A percentile compares a stretch with the other conserved stretches of the same genome.
Evolutionary conservation across 306 rosid genomes (phyloP).

Genomic region (Gastrolobium villosum): DNA sequence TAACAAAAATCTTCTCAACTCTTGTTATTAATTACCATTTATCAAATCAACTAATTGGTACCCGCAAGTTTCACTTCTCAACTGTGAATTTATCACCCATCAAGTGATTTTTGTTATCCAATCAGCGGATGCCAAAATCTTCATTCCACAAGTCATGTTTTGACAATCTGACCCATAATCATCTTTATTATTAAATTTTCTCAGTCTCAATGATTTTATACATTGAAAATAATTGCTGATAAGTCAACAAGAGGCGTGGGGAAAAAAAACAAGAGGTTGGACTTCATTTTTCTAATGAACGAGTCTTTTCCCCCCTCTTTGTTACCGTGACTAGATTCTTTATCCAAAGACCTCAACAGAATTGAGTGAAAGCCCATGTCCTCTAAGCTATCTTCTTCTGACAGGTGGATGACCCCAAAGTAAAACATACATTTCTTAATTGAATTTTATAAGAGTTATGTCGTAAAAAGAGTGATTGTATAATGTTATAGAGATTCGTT

Average conservation of each 20-base stretch:
- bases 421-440: slow-evolving; percentile 17
- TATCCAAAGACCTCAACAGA: slow-evolving; percentile 5
- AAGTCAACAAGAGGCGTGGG: background rate
- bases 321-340: slow-evolving; percentile 22
- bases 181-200: background rate
- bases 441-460: no score
- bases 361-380: slow-evolving; percentile 1
- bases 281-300: background rate
- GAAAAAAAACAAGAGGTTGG: background rate
- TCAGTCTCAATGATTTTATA: background rate
- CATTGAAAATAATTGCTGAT: background rate
- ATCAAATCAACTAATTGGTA: background rate
- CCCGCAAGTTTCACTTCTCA: background rate
- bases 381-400: slow-evolving; percentile 30
- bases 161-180: background rate
- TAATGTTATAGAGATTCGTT: no score
- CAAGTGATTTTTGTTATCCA: background rate
- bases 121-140: background rate
- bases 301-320: background rate
- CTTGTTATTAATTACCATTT: background rate
- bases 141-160: background rate
- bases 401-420: background rate
- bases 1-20: no score
- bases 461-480: no score
- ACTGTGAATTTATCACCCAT: background rate